Percentiles rank a stretch among this genome's conserved stretches.
phyloP scores from a whole-genome alignment of 2,329 filamentous ascomycete genomes.

The Aspergillus tubingensis region DNA sequence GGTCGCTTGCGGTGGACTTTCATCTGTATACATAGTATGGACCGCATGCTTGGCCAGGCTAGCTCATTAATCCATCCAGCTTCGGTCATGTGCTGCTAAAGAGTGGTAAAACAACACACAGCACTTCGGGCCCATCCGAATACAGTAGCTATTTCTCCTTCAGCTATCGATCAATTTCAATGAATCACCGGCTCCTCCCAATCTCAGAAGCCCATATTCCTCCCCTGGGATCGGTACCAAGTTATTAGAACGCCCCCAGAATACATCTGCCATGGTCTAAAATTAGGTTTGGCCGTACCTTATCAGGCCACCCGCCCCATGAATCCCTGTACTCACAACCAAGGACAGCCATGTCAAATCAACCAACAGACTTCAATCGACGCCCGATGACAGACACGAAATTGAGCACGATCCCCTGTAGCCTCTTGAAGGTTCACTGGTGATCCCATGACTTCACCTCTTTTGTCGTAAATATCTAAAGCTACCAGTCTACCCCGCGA shows the following conservation, averaged over 20 bases:
- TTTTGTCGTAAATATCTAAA: neutral
- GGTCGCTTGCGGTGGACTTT: too few relatives aligned
- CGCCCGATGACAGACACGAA: neutral
- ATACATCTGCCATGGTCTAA: neutral
- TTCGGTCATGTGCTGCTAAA: too few relatives aligned
- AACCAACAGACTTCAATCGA: neutral
- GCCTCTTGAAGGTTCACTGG: neutral
- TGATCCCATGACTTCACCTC: neutral
- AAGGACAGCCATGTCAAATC: neutral
- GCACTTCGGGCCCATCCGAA: too few relatives aligned
- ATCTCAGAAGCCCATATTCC: neutral
- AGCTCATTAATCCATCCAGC: too few relatives aligned
- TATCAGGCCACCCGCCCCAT: neutral
- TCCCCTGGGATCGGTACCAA: neutral
- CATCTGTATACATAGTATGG: too few relatives aligned
- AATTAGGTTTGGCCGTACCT: conserved; percentile 1
- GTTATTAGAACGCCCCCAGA: neutral
- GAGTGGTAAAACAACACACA: too few relatives aligned
- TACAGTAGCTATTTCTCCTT: neutral
- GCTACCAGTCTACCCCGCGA: neutral
- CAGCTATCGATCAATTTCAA: neutral
- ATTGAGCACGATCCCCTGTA: neutral
- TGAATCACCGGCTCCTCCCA: neutral
- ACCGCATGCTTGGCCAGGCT: too few relatives aligned
- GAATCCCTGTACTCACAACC: neutral